Base-by-base conservation (phyloP, 1,284 basidiomycete genomes). In the Limonomyces culmigenus region DNA sequence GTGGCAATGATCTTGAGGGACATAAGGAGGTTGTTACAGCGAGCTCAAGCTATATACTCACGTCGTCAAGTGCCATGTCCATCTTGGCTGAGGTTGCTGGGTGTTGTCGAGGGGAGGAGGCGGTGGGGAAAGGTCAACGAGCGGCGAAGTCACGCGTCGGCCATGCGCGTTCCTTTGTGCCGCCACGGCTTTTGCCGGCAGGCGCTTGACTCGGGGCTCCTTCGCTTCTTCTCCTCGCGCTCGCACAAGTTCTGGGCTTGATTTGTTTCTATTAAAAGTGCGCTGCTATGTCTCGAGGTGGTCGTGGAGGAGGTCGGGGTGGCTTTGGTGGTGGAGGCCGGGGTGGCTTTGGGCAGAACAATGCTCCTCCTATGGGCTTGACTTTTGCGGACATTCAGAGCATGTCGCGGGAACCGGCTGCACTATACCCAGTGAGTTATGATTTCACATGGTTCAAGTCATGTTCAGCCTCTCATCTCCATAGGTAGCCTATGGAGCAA, bases 41-140 rank as follows among this genome's bases (percentile, higher is more conserved):
- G 36, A 38, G 33, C 33, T 39, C 41, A 44, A 34, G 23, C 4
- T 29, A 36, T 41, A 38, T 39, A 52, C 74, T 37, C 41, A 93
- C 86, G 49, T 91, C 81, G 57, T 92, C 88, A 48, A 93, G 84
- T 50, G 83, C 71, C 63, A 85, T 81, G 65, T 92, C 87, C 77
- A 83, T 80, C 44, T 19, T 30, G 23, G n/a, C 8, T 8, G 23
- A n/a, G 23, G 23, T n/a, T 8, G 23, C n/a, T 8, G 8, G 23
- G 8, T 27, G 23, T 27, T 27, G 23, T 8, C 23, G 23, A 27
- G 23, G 23, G 23, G n/a, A n/a, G 8, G 8, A 27, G n/a, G n/a
- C 23, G n/a, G n/a, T n/a, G n/a, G n/a, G n/a, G n/a, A 27, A 27
- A n/a, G 23, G 8, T 8, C 23, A n/a, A 27, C 23, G 23, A 8